Evolutionary conservation across 768 basidiomycete species (phyloP), one percentile per base, ranked within the genome.

Genomic region (Tulasnella sp.): DNA sequence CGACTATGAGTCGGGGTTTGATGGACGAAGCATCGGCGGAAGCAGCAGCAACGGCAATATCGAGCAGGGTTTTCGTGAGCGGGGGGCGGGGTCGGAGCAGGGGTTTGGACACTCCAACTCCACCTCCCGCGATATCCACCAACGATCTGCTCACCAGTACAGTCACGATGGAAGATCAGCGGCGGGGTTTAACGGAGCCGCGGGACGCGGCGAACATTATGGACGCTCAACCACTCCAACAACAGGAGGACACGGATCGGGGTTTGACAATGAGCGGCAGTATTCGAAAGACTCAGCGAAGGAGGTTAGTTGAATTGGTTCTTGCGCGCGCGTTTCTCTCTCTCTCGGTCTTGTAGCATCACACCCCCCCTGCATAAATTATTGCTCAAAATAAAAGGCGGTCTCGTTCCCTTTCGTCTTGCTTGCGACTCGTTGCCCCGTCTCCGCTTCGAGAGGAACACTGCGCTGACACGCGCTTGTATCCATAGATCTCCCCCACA

Each of bases 41-140:
- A 77, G 37, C 57, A 69, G 61, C 57, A 61, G 61, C 61, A 67
- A 32, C 16, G 67, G 57, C 69, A 57, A 57, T 18, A 70, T 71
- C 71, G 77, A 77, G 77, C 77, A 72, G 77, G 77, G 77, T 77
- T 77, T 77, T 77, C 77, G 70, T 70, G 67, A 77, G 77, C 77
- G 77, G 77, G 77, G 55, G 77, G 77, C 23, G 37, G 77, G 70
- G 67, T 77, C 44, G 71, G 77, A 77, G 77, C 69, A 70, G 77
- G 77, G 70, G 75, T 76, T 61, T 76, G 55, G 77, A 44, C 39
- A 77, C 71, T 70, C 77, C 69, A 77, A 44, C 69, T 67, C 77
- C 77, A 51, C 77, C 77, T 77, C 77, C 77, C 77, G 77, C 77
- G 77, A 77, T 51, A 39, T 73, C 42, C 67, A 77, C 69, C 44